These are phyloP conservation scores for Saccharomyces uvarum DNA, from an alignment of 1,139 yeast genomes.

Conservation along the genomic window DNA sequence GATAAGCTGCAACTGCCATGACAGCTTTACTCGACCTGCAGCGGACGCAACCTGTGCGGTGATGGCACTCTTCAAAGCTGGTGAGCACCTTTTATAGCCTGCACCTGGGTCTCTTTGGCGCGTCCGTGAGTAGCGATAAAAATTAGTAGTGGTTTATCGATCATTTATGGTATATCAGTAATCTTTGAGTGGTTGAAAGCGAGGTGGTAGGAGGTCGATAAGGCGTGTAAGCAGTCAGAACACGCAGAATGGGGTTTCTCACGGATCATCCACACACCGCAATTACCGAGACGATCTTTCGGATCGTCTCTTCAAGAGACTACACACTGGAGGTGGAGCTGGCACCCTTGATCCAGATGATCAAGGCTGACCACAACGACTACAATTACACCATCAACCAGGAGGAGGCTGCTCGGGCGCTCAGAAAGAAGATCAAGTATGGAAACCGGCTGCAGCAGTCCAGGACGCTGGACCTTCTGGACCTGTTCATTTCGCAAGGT, in stretches of 20 bases:
- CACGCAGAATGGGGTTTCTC: constrained; percentile 39
- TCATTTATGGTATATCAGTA: neutral
- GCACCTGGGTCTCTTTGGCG: neutral
- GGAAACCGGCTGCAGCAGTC: constrained; percentile 40
- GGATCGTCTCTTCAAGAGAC: constrained; percentile 38
- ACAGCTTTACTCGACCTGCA: neutral
- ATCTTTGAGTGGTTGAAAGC: neutral
- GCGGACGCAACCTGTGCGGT: neutral
- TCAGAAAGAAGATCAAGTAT: constrained; percentile 80
- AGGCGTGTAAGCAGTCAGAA: neutral
- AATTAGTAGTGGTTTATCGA: neutral
- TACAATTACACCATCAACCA: constrained; percentile 23
- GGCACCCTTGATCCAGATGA: constrained; percentile 30
- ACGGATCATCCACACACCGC: constrained; percentile 48
- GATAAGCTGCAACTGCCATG: neutral
- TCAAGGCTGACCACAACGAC: constrained; percentile 22
- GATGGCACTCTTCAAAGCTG: neutral
- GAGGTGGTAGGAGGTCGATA: neutral
- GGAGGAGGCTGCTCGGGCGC: constrained; percentile 78
- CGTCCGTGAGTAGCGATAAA: neutral
- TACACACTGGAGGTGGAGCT: constrained; percentile 39
- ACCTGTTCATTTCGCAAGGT: constrained; percentile 70
- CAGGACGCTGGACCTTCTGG: constrained; percentile 57
- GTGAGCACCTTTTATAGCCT: neutral
- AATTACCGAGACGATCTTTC: constrained; percentile 46